Conservation (phyloP, 192 early-diverging fungal genomes). For the Umbelopsis ramanniana region DNA sequence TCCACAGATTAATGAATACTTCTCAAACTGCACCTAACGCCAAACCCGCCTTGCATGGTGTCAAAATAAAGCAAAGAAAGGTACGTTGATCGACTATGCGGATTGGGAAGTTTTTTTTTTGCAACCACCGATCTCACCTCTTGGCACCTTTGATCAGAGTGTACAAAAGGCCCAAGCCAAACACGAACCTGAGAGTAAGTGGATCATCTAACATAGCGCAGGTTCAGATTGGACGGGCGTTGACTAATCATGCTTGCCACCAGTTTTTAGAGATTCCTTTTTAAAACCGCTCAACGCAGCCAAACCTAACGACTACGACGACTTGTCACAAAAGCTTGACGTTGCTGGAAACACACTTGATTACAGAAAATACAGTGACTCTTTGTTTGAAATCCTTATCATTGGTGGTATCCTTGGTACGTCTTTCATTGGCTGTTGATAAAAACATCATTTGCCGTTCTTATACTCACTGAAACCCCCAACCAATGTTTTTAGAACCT, state of each 20-base stretch:
- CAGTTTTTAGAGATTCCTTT: slow-evolving; percentile 66
- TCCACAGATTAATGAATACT: slow-evolving; percentile 47
- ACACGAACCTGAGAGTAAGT: slow-evolving; percentile 65
- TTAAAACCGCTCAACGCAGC: slow-evolving; percentile 51
- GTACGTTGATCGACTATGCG: slow-evolving; percentile 31
- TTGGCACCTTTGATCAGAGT: slow-evolving; percentile 44
- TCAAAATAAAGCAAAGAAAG: slow-evolving; percentile 71
- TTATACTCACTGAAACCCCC: not conserved
- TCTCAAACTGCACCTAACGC: slow-evolving; percentile 46
- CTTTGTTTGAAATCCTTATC: slow-evolving; percentile 92
- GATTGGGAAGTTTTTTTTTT: not conserved
- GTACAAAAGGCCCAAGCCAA: slow-evolving; percentile 70
- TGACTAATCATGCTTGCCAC: slow-evolving; percentile 1
- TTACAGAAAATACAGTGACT: slow-evolving; percentile 94
- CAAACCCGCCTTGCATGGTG: slow-evolving; percentile 69
- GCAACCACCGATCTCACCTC: not conserved
- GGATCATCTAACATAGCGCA: not conserved
- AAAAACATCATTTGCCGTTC: too few relatives aligned
- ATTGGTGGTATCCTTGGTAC: slow-evolving; percentile 91
- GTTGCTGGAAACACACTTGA: slow-evolving; percentile 84
- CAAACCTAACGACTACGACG: slow-evolving; percentile 68
- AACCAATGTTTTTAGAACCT: slow-evolving; percentile 56
- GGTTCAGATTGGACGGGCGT: not conserved
- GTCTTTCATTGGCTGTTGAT: too few relatives aligned
- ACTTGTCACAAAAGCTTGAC: slow-evolving; percentile 79